Evolutionary conservation across 2,329 filamentous ascomycete genomes (phyloP), one percentile per base, ranked within the genome.

Genomic region (Pseudogymnoascus sp.): DNA sequence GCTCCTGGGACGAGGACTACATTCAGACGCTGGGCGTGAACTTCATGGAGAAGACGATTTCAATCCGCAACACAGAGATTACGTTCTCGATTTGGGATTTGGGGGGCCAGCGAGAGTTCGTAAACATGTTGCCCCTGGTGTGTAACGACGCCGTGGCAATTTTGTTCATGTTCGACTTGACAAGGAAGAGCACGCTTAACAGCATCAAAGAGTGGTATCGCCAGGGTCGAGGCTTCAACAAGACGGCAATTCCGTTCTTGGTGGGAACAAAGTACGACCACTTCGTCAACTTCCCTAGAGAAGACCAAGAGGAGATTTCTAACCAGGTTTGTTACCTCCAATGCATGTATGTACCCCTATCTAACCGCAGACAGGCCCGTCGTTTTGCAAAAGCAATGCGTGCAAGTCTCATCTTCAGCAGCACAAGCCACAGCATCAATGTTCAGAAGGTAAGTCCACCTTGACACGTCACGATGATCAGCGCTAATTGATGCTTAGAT

Each of bases 41-140:
- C 77, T 99, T 99, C 78, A 99, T 99, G 95, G 95, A 99, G 77
- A 99, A 99, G 83, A 99, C 95, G 37, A 99, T 99, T 74, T 96
- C 91, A 66, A 99, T 99, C 76, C 90, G 95, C 66, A 99, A 99
- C 78, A 99, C 95, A 14, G 95, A 99, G 78, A 99, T 99, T 76
- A 99, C 95, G 45, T 99, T 99, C 78, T 96, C 92, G 65, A 99
- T 99, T 74, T 99, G 95, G 95, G 95, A 99, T 80, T 79, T 99
- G 62, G 95, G 95, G 70, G 95, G 95, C 68, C 95, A 99, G 80
- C 88, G 95, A 73, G 95, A 99, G 78, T 99, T 99, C 73, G 95
- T 99, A 77, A 99, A 99, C 80, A 99, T 99, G 95, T 81, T 99
- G 65, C 95, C 95, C 21, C 84, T 99, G n/a, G 95, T 99, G 65